Conservation (phyloP, 2,329 filamentous ascomycete species). For the Aschersonia sp. region DNA sequence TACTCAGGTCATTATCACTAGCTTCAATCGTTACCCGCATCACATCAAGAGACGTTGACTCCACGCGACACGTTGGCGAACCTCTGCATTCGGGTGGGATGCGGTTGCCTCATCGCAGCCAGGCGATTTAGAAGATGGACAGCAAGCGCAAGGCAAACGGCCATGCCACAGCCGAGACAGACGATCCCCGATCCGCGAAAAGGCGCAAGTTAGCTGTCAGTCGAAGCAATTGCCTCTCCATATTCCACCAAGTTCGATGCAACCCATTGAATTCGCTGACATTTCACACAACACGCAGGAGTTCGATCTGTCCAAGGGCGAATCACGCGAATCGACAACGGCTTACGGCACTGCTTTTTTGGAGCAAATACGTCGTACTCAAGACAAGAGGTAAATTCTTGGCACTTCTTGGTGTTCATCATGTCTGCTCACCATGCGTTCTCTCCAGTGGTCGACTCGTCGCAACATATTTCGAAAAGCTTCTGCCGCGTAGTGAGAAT, state of each 20-base stretch:
- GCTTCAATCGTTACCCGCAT: neutral
- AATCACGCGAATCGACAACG: constrained; percentile 54
- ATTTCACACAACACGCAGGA: constrained; percentile 10
- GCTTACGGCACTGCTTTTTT: constrained; percentile 59
- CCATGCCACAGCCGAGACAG: constrained; percentile 26
- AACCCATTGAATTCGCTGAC: neutral
- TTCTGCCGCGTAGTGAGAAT: constrained; percentile 48
- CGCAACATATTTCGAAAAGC: constrained; percentile 58
- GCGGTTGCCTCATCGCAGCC: constrained; percentile 11
- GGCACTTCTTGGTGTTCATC: constrained; percentile 24
- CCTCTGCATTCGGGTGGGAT: constrained; percentile 8
- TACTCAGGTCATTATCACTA: neutral
- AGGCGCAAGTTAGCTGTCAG: constrained; percentile 37
- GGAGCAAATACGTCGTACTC: constrained; percentile 58
- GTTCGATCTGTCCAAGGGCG: constrained; percentile 37
- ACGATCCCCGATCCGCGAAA: constrained; percentile 37
- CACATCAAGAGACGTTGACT: too few species aligned
- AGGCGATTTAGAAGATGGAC: constrained; percentile 28
- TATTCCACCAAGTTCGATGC: neutral
- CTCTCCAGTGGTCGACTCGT: constrained; percentile 52
- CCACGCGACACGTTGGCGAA: neutral
- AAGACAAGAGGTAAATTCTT: constrained; percentile 56
- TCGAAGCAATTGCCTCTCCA: constrained; percentile 2
- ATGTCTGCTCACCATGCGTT: neutral
- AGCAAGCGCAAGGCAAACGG: constrained; percentile 41